These are phyloP conservation scores for Scheffersomyces segobiensis DNA, from an alignment of 1,139 yeast genomes.

Conservation along the genomic window DNA sequence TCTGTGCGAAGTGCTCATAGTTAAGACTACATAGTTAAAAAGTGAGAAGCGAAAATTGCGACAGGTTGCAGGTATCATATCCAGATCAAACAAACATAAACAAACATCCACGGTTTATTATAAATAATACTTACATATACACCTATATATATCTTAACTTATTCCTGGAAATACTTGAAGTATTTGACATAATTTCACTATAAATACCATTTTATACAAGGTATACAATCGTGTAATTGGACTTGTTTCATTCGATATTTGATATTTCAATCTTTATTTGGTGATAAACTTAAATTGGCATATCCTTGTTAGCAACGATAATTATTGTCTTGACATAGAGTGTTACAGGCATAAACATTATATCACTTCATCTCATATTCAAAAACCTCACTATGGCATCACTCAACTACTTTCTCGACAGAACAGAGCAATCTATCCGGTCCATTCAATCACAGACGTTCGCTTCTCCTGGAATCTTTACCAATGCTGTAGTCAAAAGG, in stretches of 20 bases:
- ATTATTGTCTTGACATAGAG: too few relatives aligned
- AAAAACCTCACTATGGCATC: constrained; percentile 7
- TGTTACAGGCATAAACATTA: too few relatives aligned
- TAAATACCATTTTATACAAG: too few relatives aligned
- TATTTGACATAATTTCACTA: too few relatives aligned
- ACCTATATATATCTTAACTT: too few relatives aligned
- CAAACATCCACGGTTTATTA: background rate
- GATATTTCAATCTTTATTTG: too few relatives aligned
- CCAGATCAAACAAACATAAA: background rate
- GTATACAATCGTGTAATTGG: too few relatives aligned
- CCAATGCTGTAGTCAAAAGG: constrained; percentile 57
- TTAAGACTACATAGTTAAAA: background rate
- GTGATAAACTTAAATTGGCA: too few relatives aligned
- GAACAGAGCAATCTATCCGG: constrained; percentile 17
- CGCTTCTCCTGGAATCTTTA: constrained; percentile 59
- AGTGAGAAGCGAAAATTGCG: background rate
- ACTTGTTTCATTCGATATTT: too few relatives aligned
- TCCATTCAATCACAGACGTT: constrained; percentile 40
- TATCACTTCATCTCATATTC: background rate
- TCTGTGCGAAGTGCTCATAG: background rate
- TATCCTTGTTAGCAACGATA: too few relatives aligned
- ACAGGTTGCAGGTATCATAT: background rate
- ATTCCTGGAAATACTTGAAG: too few relatives aligned
- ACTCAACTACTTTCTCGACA: constrained; percentile 13
- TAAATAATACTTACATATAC: too few relatives aligned